Evolutionary conservation across 768 basidiomycete genomes (phyloP), one percentile per base, ranked within the genome.

Genomic region (Suillus decipiens): DNA sequence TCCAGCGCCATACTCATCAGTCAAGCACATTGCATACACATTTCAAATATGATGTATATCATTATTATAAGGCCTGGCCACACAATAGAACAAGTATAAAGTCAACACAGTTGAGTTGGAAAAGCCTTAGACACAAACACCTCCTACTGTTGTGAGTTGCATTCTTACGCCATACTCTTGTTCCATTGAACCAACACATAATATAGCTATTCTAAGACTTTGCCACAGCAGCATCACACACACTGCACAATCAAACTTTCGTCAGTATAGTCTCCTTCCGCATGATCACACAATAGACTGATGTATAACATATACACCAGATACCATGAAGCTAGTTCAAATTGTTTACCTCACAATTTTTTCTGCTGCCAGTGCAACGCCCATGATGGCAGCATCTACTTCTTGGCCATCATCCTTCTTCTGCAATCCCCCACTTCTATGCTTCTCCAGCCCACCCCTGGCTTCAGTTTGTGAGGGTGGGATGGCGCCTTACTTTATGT

Each of bases 311-410:
- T n/a, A n/a, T 22, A 47, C 24, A 28, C 47, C 7, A 48, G 47
- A 48, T 48, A 28, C 22, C 7, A 48, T 48, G 24, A 48, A 48
- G 45, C 43, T 45, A 2, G 12, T 47, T 47, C 45, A 12, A 14
- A 24, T 47, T 5, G 2, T 24, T 24, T 24, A 24, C 45, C 22
- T 24, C 47, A 14, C 24, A 1, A 24, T 47, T 67, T 62, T 84
- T 56, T 59, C 71, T 53, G 72, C 41, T 19, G 17, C 34, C 34
- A 42, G 17, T 5, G 10, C n/a, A n/a, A n/a, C n/a, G n/a, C n/a
- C n/a, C n/a, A 8, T 19, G 6, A 15, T 19, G 7, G 8, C 17
- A 9, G 41, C 42, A 43, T 11, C 7, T 36, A 8, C 34, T 36
- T n/a, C n/a, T n/a, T n/a, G n/a, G n/a, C n/a, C n/a, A n/a, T n/a